Percentiles rank a stretch among this genome's conserved stretches.
These are phyloP conservation scores for Boletus speciosus DNA, from an alignment of 768 basidiomycete genomes.

Conservation along the genomic window DNA sequence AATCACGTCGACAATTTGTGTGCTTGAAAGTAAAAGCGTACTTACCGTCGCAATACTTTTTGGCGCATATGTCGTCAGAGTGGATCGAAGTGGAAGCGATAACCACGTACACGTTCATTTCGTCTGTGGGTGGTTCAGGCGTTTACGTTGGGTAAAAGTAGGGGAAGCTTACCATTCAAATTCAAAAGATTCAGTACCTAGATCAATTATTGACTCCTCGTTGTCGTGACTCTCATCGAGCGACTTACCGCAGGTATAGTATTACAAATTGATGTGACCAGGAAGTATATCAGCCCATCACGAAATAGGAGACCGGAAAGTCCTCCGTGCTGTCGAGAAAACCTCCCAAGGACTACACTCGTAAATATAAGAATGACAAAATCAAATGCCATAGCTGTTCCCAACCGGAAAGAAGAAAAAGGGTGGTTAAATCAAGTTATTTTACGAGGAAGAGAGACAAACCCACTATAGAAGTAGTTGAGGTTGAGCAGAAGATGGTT, in stretches of 20 bases:
- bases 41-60: constrained; percentile 25
- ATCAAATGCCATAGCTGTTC: constrained; percentile 66
- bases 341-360: constrained; percentile 46
- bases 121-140: constrained; percentile 12
- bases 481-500: constrained; percentile 56
- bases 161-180: constrained; percentile 20
- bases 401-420: not conserved
- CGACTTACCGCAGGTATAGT: constrained; percentile 60
- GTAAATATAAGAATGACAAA: constrained; percentile 57
- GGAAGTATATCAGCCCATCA: constrained; percentile 70
- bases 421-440: not conserved
- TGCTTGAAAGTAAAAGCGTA: not conserved
- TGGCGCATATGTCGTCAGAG: not conserved
- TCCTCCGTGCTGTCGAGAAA: constrained; percentile 44
- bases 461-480: constrained; percentile 70
- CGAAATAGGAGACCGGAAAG: constrained; percentile 70
- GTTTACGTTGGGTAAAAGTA: not conserved
- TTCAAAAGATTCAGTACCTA: constrained; percentile 27
- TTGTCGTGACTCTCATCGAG: not conserved
- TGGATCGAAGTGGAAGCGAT: not conserved
- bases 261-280: constrained; percentile 63
- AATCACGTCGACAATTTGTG: not conserved
- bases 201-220: not conserved
- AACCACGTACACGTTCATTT: constrained; percentile 26
- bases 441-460: not conserved